Base-by-base conservation (phyloP, 306 rosid species). In the Oxytropis ochrocephala region DNA sequence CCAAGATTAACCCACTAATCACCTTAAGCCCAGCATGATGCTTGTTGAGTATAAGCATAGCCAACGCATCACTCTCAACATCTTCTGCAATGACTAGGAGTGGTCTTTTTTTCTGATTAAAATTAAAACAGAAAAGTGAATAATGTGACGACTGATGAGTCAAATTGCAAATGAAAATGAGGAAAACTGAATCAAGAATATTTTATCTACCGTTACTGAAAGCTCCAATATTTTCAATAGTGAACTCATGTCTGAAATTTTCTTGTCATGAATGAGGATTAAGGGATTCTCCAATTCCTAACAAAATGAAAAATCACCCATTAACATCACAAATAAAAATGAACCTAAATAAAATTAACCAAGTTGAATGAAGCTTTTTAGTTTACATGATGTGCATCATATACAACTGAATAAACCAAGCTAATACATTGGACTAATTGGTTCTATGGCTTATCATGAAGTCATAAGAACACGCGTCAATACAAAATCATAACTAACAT, bases 11-110 rank as follows among this genome's bases (percentile, higher is more conserved):
- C 69, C 24, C 39, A 42, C 18, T 57, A 59, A 80, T 65, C 64
- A 93, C 98, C 98, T 94, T 94, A 44, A 94, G 69, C 73, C 96
- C 98, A 67, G 89, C 89, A 24, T 55, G 97, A 85, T 90, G 98
- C 84, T 90, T 94, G 90, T 94, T 94, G 69, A 94, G 97, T 84
- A 94, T 84, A 36, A 94, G 97, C 97, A 90, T 78, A 39, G 98
- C 83, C 66, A 90, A 81, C 58, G 92, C 89, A 33, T 94, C 97
- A 80, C 97, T 78, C 64, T 94, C 97, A 38, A 94, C 91, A 83
- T 90, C 98, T 85, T 94, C 98, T 0, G 98, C 98, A 55, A 94
- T 95, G 76, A 94, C 72, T 64, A 94, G 91, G 68, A 94, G 94
- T 60, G 96, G 85, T 79, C 97, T 88, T 48, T 80, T 83, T 47